Percentiles rank a stretch among this genome's conserved stretches.
phyloP scores from a whole-genome alignment of 257 asterid species.

The Petunia axillaris region DNA sequence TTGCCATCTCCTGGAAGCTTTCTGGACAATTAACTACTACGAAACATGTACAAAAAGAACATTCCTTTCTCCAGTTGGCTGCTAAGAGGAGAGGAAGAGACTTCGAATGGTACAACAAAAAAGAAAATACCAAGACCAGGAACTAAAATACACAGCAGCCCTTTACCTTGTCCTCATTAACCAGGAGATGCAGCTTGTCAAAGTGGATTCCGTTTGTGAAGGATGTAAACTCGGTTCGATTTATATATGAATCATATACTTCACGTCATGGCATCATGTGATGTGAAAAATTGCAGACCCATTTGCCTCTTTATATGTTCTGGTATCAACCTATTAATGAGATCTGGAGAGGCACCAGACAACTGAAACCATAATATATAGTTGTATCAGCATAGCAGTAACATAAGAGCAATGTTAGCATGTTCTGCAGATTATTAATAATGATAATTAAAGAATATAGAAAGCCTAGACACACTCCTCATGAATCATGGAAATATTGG shows the following conservation, averaged over 20 bases:
- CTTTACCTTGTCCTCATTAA: not conserved
- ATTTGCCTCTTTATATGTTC: conserved; percentile 81
- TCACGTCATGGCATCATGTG: conserved; percentile 58
- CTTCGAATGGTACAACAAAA: not conserved
- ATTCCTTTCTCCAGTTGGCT: not conserved
- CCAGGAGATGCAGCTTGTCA: conserved; percentile 24
- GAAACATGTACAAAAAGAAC: conserved; percentile 22
- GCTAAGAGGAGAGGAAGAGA: not conserved
- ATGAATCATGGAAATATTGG: not conserved
- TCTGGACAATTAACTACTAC: conserved; percentile 9
- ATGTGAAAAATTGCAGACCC: conserved; percentile 70
- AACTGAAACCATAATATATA: conserved; percentile 45
- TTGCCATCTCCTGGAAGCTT: not conserved
- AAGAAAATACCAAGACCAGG: not conserved
- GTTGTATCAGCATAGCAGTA: not conserved
- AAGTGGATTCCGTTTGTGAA: not conserved
- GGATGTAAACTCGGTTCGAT: not conserved
- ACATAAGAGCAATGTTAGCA: not conserved
- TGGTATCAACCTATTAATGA: conserved; percentile 81
- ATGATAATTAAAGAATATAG: not conserved
- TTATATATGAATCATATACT: not conserved
- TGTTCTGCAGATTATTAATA: not conserved
- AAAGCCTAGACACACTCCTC: not conserved
- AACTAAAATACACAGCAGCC: conserved; percentile 4
- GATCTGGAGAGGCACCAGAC: conserved; percentile 75